phyloP scores from a whole-genome alignment of 2,329 filamentous ascomycete genomes.

The Aspergillus piperis region DNA sequence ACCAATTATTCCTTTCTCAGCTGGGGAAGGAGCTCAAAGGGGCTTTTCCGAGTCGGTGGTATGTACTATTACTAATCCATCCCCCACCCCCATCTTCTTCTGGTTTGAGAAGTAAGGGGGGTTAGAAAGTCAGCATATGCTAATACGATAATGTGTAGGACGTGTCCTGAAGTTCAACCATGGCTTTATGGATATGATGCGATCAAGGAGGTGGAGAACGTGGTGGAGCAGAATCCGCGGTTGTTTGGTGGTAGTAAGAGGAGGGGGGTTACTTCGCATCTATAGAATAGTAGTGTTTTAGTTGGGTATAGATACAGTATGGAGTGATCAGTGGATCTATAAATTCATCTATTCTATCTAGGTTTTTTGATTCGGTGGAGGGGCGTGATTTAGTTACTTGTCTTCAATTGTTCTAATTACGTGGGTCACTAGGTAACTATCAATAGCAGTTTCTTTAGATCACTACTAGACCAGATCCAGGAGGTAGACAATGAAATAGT shows the following conservation, averaged over 20 bases:
- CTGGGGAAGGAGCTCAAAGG: constrained; percentile 55
- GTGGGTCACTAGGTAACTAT: too few species aligned
- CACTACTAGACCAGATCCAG: too few species aligned
- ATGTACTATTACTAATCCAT: neutral
- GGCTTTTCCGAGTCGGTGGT: constrained; percentile 64
- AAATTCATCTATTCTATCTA: too few species aligned
- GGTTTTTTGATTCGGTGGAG: too few species aligned
- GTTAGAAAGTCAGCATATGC: neutral
- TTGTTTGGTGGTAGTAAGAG: constrained; percentile 17
- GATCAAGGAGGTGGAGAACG: constrained; percentile 55
- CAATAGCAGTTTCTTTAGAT: too few species aligned
- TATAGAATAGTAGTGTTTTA: neutral
- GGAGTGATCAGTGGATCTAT: too few species aligned
- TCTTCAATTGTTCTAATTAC: too few species aligned
- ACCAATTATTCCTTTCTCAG: constrained; percentile 59
- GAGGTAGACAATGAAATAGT: too few species aligned
- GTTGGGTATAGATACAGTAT: too few species aligned
- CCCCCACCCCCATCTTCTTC: neutral
- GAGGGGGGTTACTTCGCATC: neutral
- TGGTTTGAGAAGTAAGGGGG: neutral
- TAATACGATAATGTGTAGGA: constrained; percentile 37
- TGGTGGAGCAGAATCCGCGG: constrained; percentile 25
- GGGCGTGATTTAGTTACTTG: too few species aligned
- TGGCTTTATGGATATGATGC: constrained; percentile 69
- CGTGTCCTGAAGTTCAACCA: constrained; percentile 62